Conservation (phyloP, 2,329 filamentous ascomycete species). For the Apiospora phragmitis region DNA sequence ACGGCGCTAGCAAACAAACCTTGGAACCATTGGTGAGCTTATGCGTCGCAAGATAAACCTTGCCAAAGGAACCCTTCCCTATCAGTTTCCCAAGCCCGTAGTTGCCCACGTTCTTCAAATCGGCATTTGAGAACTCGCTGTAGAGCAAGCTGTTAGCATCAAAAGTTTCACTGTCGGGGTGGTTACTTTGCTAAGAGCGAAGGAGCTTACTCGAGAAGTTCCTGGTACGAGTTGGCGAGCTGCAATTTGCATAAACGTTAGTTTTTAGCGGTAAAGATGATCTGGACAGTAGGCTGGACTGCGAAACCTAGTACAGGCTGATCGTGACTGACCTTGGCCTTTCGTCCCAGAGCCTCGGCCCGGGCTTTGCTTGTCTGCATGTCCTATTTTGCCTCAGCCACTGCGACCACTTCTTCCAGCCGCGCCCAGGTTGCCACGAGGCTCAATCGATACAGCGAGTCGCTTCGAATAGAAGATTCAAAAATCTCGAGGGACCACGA, state of each 20-base stretch:
- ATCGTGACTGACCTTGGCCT: constrained; percentile 32
- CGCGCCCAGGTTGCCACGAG: constrained; percentile 11
- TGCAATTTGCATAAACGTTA: constrained; percentile 37
- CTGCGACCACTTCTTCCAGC: constrained; percentile 14
- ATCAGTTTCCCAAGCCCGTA: constrained; percentile 90
- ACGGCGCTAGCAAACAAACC: constrained; percentile 48
- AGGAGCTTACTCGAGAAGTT: constrained; percentile 80
- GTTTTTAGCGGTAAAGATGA: constrained; percentile 15
- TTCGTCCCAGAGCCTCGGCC: constrained; percentile 45
- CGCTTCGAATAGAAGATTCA: neutral
- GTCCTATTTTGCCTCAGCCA: constrained; percentile 20
- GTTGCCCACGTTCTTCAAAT: constrained; percentile 90
- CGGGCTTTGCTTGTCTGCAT: constrained; percentile 44
- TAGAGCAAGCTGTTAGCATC: constrained; percentile 6
- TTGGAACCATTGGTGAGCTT: constrained; percentile 99
- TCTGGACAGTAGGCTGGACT: neutral
- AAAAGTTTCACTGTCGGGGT: constrained; percentile 17
- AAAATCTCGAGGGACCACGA: neutral
- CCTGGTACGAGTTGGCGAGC: constrained; percentile 96
- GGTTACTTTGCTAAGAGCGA: neutral
- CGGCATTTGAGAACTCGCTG: constrained; percentile 91
- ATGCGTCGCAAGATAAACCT: constrained; percentile 93
- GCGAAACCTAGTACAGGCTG: neutral
- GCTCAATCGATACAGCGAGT: neutral
- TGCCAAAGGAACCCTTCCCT: constrained; percentile 97